Conservation (phyloP, 306 rosid genomes). For the Coriaria nepalensis region DNA sequence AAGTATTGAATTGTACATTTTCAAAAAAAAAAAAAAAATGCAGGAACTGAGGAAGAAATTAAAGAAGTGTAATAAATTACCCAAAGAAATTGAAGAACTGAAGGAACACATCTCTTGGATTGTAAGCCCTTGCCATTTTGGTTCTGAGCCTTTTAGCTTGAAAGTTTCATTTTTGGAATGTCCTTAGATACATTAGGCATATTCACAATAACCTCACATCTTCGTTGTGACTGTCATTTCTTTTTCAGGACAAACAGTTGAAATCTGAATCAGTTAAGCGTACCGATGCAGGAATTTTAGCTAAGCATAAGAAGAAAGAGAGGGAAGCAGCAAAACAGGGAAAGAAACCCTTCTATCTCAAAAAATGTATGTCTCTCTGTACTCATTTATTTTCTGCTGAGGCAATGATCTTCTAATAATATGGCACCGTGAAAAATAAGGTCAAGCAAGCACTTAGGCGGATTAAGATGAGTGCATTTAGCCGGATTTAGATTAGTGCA, state of each 20-base stretch:
- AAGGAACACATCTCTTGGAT: constrained; percentile 44
- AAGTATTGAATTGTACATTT: too few relatives aligned
- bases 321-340: constrained; percentile 72
- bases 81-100: constrained; percentile 34
- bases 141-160: not conserved
- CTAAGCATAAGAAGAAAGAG: constrained; percentile 64
- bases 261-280: constrained; percentile 31
- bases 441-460: too few relatives aligned
- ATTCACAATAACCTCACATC: too few relatives aligned
- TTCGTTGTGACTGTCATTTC: too few relatives aligned
- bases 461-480: too few relatives aligned
- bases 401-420: not conserved
- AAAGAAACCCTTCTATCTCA: constrained; percentile 52
- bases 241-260: constrained; percentile 56
- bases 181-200: not conserved
- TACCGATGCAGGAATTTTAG: constrained; percentile 33
- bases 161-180: not conserved
- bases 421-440: not conserved
- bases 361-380: constrained; percentile 35
- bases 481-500: too few relatives aligned
- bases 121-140: constrained; percentile 26
- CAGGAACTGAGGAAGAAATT: constrained; percentile 45
- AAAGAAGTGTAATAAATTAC: constrained; percentile 34
- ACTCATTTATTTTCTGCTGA: not conserved
- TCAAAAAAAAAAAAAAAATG: too few relatives aligned